Base-by-base conservation (phyloP, 1,284 basidiomycete species). In the Ustilago crameri region DNA sequence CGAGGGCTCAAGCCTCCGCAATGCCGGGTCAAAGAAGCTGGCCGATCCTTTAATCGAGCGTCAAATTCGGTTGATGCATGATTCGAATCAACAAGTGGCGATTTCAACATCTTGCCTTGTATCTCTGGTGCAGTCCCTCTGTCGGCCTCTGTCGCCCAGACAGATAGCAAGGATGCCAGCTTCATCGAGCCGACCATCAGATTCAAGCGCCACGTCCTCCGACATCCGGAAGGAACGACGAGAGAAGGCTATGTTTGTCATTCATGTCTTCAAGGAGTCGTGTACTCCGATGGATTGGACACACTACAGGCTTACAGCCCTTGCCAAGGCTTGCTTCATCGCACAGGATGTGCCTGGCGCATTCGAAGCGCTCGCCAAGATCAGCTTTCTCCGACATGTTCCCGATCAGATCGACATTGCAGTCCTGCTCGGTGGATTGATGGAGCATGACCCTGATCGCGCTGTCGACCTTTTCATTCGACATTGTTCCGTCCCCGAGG, bases 331-430 rank as follows among this genome's bases (percentile, higher is more conserved):
- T 7, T 62, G 56, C 38, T 72, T 72, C 52, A 49, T 48, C 9
- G 56, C 51, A n/a, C 51, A 55, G 32, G 69, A 72, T 18, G 24
- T 60, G 26, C 18, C 10, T 10, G 63, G 69, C 10, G 69, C 63
- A 9, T 72, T 72, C 37, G 59, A 66, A 2, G 69, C 69, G 2
- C 53, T 72, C 12, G 59, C 63, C 15, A 58, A 57, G 35, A 57
- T 72, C 48, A 51, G 35, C 15, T 51, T 53, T 9, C 41, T 60
- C 23, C 63, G 69, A 27, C 18, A 53, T 30, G 24, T 67, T 12
- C 69, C 69, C 17, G 69, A 72, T 27, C 24, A 54, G 35, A 38
- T 67, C 7, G 69, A 72, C 22, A 57, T 72, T 27, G 24, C 41
- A 5, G 59, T 72, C n/a, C 20, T 72, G 45, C 53, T 72, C 5